Conservation (phyloP, 192 early-diverging fungal genomes). For the Coemansia sp. region DNA sequence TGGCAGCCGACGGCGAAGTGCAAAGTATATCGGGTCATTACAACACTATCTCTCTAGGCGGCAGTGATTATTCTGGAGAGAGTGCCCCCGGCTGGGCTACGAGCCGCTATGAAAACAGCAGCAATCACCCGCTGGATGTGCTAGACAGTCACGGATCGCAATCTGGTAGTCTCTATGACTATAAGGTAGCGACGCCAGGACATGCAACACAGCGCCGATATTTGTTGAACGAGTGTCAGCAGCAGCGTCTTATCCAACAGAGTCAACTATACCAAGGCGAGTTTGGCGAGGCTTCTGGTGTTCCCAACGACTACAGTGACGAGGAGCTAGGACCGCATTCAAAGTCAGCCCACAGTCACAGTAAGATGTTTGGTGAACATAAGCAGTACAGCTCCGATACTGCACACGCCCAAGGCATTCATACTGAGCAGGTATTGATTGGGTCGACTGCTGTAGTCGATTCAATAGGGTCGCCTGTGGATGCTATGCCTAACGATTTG, state of each 20-base stretch:
- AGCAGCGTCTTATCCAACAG: slow-evolving; percentile 37
- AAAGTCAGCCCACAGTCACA: slow-evolving; percentile 1
- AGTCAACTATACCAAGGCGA: slow-evolving; percentile 20
- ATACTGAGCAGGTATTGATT: not conserved
- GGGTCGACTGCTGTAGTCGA: not conserved
- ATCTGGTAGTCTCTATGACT: slow-evolving; percentile 24
- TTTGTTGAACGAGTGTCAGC: slow-evolving; percentile 39
- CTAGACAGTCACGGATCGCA: slow-evolving; percentile 26
- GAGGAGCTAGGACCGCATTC: slow-evolving; percentile 10
- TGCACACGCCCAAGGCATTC: not conserved
- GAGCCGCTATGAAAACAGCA: slow-evolving; percentile 26
- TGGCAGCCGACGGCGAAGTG: slow-evolving; percentile 30
- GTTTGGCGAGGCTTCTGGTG: not conserved
- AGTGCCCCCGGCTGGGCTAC: slow-evolving; percentile 43
- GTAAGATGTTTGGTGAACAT: slow-evolving; percentile 10
- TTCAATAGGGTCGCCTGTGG: not conserved
- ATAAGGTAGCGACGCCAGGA: slow-evolving; percentile 12
- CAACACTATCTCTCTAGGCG: slow-evolving; percentile 22
- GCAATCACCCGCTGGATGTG: slow-evolving; percentile 17
- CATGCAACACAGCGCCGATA: slow-evolving; percentile 14
- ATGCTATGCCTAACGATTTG: not conserved
- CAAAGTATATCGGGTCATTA: slow-evolving; percentile 50
- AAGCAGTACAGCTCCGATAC: slow-evolving; percentile 6
- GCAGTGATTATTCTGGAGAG: slow-evolving; percentile 38
- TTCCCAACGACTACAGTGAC: not conserved